These are phyloP conservation scores for Picochlorum sp. DNA, from an alignment of 139 green algal species.

Conservation along the genomic window DNA sequence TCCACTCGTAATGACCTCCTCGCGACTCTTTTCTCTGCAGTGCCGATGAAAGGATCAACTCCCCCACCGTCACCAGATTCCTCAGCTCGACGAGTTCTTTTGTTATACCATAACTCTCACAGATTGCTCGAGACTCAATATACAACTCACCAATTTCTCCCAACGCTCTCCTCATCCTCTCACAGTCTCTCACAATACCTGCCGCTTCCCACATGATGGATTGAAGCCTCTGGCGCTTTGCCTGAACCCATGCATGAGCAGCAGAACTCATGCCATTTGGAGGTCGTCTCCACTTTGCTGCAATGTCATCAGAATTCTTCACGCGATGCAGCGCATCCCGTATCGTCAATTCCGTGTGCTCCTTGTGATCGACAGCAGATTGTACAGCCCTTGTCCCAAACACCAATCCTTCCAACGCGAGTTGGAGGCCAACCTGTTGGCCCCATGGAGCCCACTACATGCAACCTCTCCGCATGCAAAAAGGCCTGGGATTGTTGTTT, in stretches of 20 bases:
- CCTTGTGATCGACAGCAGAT: slow-evolving; percentile 64
- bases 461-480: slow-evolving; percentile 92
- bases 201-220: slow-evolving; percentile 76
- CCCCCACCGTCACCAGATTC: slow-evolving; percentile 76
- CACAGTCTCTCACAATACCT: slow-evolving; percentile 77
- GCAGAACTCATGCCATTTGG: slow-evolving; percentile 10
- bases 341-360: slow-evolving; percentile 8
- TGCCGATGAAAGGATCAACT: slow-evolving; percentile 73
- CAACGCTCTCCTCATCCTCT: slow-evolving; percentile 50
- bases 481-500: slow-evolving; percentile 81
- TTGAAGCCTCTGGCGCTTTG: slow-evolving; percentile 51
- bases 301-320: slow-evolving; percentile 13
- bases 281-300: slow-evolving; percentile 12
- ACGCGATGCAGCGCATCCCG: slow-evolving; percentile 25
- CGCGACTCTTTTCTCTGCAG: slow-evolving; percentile 74
- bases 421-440: slow-evolving; percentile 94
- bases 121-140: slow-evolving; percentile 50
- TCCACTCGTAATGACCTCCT: slow-evolving; percentile 75
- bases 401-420: slow-evolving; percentile 90
- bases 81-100: slow-evolving; percentile 72
- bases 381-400: slow-evolving; percentile 80
- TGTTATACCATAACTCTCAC: slow-evolving; percentile 45
- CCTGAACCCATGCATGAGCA: slow-evolving; percentile 31
- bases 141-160: slow-evolving; percentile 37
- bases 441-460: slow-evolving; percentile 88